These are phyloP conservation scores for Talaromyces borbonicus DNA, from an alignment of 495 filamentous ascomycete species.

Conservation along the genomic window DNA sequence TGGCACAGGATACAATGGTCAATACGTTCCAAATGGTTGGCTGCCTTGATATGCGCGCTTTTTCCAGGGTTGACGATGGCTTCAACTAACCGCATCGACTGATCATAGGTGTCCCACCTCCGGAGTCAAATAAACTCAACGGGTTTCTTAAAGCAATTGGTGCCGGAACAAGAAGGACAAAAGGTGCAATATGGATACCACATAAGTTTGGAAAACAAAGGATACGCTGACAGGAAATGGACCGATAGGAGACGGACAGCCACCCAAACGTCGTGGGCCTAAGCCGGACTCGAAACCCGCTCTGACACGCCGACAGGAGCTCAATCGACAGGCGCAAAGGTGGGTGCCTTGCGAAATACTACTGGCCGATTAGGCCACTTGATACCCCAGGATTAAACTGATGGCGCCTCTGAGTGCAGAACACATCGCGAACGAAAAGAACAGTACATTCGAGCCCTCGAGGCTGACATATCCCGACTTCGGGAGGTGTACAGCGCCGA, in stretches of 20 bases:
- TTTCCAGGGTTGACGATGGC: no score
- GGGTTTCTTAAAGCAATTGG: constrained; percentile 8
- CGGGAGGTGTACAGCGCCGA: constrained; percentile 38
- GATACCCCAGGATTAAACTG: no score
- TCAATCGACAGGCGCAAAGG: constrained; percentile 95
- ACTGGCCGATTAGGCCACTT: no score
- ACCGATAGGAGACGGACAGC: constrained; percentile 56
- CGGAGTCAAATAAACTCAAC: constrained; percentile 6
- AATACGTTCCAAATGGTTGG: neutral
- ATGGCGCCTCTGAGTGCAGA: constrained; percentile 25
- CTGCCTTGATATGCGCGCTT: neutral
- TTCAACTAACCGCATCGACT: no score
- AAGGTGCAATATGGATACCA: neutral
- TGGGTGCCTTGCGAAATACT: no score
- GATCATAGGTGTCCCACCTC: neutral
- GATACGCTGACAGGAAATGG: neutral
- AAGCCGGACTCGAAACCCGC: constrained; percentile 97
- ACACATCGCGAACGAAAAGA: constrained; percentile 97
- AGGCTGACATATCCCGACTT: constrained; percentile 73
- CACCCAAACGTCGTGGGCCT: constrained; percentile 81
- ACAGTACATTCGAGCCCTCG: constrained; percentile 85
- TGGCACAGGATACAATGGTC: neutral
- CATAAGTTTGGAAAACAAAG: neutral
- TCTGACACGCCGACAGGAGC: constrained; percentile 82
- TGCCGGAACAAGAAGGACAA: constrained; percentile 6